phyloP scores from a whole-genome alignment of 2,329 filamentous ascomycete species.

The Elsinoe perseae region DNA sequence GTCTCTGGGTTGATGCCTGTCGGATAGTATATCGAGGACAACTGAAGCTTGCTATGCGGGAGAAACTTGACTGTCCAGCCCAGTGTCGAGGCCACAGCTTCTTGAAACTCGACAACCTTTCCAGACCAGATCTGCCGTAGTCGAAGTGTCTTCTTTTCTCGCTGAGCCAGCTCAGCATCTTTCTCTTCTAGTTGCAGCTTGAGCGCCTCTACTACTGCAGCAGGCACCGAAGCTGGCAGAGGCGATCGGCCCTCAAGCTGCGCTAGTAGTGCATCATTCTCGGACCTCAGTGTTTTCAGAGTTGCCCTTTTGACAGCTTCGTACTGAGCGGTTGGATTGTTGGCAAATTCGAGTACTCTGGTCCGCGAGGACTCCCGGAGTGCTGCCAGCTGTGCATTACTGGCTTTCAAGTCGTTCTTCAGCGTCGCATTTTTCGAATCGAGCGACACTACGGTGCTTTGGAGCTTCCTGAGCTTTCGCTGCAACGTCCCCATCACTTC shows the following conservation, averaged over 20 bases:
- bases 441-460: conserved; percentile 64
- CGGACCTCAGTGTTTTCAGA: conserved; percentile 66
- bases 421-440: conserved; percentile 65
- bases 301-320: conserved; percentile 79
- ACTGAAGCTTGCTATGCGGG: conserved; percentile 91
- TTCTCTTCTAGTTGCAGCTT: conserved; percentile 64
- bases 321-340: conserved; percentile 83
- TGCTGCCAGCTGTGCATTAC: conserved; percentile 62
- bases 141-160: conserved; percentile 73
- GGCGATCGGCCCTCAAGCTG: conserved; percentile 49
- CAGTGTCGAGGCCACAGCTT: conserved; percentile 83
- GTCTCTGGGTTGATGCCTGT: conserved; percentile 21
- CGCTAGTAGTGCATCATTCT: conserved; percentile 74
- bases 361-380: conserved; percentile 63
- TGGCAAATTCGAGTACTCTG: conserved; percentile 74
- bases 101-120: conserved; percentile 90
- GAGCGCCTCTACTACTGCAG: conserved; percentile 65
- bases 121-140: conserved; percentile 88
- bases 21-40: conserved; percentile 78
- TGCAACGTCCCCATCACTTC: conserved; percentile 73
- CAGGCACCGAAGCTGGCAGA: conserved; percentile 54
- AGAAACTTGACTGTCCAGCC: conserved; percentile 95
- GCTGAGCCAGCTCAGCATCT: conserved; percentile 45
- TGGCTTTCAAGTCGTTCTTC: conserved; percentile 66
- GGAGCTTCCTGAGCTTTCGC: conserved; percentile 80